Evolutionary conservation across 139 green algal genomes (phyloP).

Genomic region (Picochlorum costavermella): DNA sequence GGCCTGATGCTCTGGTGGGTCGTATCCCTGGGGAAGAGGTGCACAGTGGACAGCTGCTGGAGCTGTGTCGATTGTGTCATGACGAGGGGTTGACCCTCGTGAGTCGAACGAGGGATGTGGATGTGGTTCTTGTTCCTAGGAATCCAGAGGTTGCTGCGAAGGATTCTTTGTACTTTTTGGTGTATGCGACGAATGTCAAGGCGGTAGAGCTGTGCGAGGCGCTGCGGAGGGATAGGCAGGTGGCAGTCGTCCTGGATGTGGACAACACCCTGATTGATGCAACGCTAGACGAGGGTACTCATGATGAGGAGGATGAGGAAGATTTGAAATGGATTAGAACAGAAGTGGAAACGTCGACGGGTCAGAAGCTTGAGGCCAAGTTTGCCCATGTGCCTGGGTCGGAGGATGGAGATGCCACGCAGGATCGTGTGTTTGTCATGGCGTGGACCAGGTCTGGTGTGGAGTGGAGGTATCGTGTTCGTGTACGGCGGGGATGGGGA

Average conservation of each 20-base stretch:
- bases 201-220: constrained; percentile 31
- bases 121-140: constrained; percentile 31
- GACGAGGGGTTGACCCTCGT: constrained; percentile 18
- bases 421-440: constrained; percentile 18
- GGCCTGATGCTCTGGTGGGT: constrained; percentile 29
- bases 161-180: constrained; percentile 30
- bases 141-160: constrained; percentile 12
- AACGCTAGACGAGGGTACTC: constrained; percentile 1
- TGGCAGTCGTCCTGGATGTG: constrained; percentile 17
- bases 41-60: constrained; percentile 18
- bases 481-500: constrained; percentile 25
- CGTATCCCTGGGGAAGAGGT: constrained; percentile 24
- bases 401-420: background rate
- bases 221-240: constrained; percentile 9
- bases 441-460: constrained; percentile 22
- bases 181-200: constrained; percentile 26
- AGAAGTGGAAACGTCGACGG: constrained; percentile 13
- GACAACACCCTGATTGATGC: constrained; percentile 38
- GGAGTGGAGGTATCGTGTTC: constrained; percentile 27
- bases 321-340: constrained; percentile 21
- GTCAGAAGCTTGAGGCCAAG: constrained; percentile 12
- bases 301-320: constrained; percentile 13
- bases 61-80: constrained; percentile 24
- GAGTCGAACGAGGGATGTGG: constrained; percentile 6
- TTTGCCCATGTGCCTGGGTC: constrained; percentile 17